Conservation (phyloP, 139 green algal species). For the Spirogloea muscicola region DNA sequence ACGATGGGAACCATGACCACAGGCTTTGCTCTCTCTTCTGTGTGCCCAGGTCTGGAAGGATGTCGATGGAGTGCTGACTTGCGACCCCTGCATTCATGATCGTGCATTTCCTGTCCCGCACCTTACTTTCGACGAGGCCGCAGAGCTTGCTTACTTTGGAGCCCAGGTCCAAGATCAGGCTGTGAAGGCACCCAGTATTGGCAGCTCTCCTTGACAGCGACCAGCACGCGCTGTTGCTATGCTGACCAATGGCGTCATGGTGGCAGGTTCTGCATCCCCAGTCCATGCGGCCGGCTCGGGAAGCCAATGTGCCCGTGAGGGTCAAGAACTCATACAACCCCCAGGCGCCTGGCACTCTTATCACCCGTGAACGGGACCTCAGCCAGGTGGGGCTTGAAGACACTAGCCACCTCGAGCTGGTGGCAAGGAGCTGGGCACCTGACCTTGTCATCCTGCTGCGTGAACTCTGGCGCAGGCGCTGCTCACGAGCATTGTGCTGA, state of each 20-base stretch:
- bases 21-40: slow-evolving; percentile 7
- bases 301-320: slow-evolving; percentile 71
- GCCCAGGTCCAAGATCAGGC: no score
- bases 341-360: slow-evolving; percentile 77
- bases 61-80: slow-evolving; percentile 94
- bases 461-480: slow-evolving; percentile 61
- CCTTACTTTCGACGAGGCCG: slow-evolving; percentile 97
- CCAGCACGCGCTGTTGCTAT: no score
- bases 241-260: no score
- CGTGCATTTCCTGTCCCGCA: slow-evolving; percentile 69
- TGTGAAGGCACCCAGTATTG: no score
- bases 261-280: slow-evolving; percentile 91
- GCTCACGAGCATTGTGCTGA: slow-evolving; percentile 94
- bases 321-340: slow-evolving; percentile 99
- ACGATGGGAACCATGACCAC: neutral
- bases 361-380: slow-evolving; percentile 72
- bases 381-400: neutral
- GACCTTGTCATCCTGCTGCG: neutral
- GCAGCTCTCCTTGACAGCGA: no score
- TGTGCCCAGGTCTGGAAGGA: slow-evolving; percentile 92
- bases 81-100: slow-evolving; percentile 81
- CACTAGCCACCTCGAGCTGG: slow-evolving; percentile 9
- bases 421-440: neutral
- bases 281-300: slow-evolving; percentile 85
- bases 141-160: slow-evolving; percentile 96